Conservation (phyloP, 768 basidiomycete species). For the Termitomyces sp. region DNA sequence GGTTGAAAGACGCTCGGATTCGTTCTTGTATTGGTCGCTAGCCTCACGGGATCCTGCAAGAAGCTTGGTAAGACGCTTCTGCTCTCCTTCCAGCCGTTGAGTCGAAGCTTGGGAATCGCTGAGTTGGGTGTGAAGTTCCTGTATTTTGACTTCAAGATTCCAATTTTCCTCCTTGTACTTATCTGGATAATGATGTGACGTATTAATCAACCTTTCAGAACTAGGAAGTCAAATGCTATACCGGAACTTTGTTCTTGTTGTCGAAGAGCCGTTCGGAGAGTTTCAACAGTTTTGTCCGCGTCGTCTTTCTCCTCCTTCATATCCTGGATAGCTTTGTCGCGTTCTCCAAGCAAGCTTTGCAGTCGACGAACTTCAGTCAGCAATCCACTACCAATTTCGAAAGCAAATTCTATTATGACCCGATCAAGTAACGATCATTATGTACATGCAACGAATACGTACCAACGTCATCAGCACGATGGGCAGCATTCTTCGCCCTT, state of each 20-base stretch:
- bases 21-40: slow-evolving; percentile 84
- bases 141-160: slow-evolving; percentile 93
- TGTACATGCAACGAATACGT: slow-evolving; percentile 27
- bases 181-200: slow-evolving; percentile 42
- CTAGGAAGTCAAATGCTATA: slow-evolving; percentile 27
- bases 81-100: slow-evolving; percentile 76
- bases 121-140: slow-evolving; percentile 77
- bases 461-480: slow-evolving; percentile 88
- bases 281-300: slow-evolving; percentile 76
- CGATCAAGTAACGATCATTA: slow-evolving; percentile 14
- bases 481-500: slow-evolving; percentile 88
- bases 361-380: slow-evolving; percentile 89
- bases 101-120: slow-evolving; percentile 60
- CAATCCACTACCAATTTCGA: slow-evolving; percentile 93
- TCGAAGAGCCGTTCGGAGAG: slow-evolving; percentile 66
- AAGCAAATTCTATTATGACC: slow-evolving; percentile 80
- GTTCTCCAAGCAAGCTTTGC: slow-evolving; percentile 86
- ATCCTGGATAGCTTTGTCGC: slow-evolving; percentile 89
- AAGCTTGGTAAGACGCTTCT: slow-evolving; percentile 73
- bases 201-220: slow-evolving; percentile 2
- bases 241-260: slow-evolving; percentile 81
- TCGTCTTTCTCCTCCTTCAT: slow-evolving; percentile 92
- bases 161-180: slow-evolving; percentile 98
- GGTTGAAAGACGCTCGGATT: slow-evolving; percentile 66
- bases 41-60: slow-evolving; percentile 72